Percentiles rank a stretch among this genome's conserved stretches.
These are phyloP conservation scores for Albizia julibrissin DNA, from an alignment of 306 rosid genomes.

Conservation along the genomic window DNA sequence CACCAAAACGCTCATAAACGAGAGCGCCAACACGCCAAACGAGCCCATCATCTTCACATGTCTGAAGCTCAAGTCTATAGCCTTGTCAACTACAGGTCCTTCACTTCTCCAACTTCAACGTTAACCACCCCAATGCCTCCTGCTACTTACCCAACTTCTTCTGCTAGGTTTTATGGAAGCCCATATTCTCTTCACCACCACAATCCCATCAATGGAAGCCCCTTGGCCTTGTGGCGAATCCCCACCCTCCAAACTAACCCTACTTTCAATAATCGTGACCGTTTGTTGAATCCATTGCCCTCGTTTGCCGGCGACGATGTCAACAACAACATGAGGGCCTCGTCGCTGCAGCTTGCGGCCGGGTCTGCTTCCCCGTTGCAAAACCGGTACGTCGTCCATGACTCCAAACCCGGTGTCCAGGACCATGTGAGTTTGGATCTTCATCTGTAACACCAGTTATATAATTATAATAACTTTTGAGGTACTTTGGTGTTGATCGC, in stretches of 20 bases:
- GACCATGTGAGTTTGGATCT: constrained; percentile 94
- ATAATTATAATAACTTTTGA: constrained; percentile 7
- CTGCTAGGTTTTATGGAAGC: constrained; percentile 54
- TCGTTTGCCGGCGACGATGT: constrained; percentile 54
- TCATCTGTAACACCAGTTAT: constrained; percentile 61
- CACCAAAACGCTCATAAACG: constrained; percentile 96
- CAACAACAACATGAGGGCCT: constrained; percentile 29
- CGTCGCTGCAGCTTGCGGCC: constrained; percentile 31
- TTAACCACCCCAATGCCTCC: constrained; percentile 30
- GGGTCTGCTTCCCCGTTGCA: constrained; percentile 33
- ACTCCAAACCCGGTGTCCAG: constrained; percentile 48
- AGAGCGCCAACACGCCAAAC: constrained; percentile 90
- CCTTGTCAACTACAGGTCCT: constrained; percentile 60
- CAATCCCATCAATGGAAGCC: constrained; percentile 72
- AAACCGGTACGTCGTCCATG: constrained; percentile 52
- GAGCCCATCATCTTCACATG: constrained; percentile 69
- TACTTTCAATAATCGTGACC: constrained; percentile 51
- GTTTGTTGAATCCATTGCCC: constrained; percentile 51
- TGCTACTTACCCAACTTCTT: background rate
- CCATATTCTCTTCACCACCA: constrained; percentile 47
- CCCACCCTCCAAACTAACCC: constrained; percentile 58
- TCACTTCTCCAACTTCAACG: constrained; percentile 31
- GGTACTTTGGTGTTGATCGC: background rate
- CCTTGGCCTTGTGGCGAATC: constrained; percentile 73
- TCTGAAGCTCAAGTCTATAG: constrained; percentile 70